These are phyloP conservation scores for Fusarium falciforme DNA, from an alignment of 2,329 filamentous ascomycete species.

Conservation along the genomic window DNA sequence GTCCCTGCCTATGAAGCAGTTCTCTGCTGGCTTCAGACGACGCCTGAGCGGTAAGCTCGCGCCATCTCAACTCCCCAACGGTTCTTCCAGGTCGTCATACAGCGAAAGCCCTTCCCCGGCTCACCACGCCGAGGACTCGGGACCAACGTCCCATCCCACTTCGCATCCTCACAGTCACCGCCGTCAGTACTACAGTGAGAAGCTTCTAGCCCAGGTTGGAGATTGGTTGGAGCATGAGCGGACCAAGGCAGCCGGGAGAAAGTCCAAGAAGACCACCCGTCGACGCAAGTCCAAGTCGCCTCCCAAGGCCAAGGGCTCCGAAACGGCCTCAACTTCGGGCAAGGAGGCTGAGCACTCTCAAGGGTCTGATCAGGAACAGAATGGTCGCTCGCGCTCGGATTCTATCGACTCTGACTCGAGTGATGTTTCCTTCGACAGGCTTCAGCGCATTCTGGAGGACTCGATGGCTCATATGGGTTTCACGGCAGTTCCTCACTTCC, in stretches of 20 bases:
- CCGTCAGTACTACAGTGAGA: conserved; percentile 60
- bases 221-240: conserved; percentile 89
- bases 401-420: conserved; percentile 76
- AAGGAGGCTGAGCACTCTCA: conserved; percentile 24
- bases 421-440: conserved; percentile 79
- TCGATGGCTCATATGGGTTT: conserved; percentile 68
- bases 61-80: conserved; percentile 44
- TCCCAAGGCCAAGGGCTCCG: conserved; percentile 39
- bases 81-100: conserved; percentile 60
- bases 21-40: conserved; percentile 47
- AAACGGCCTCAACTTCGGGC: conserved; percentile 6
- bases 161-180: conserved; percentile 46
- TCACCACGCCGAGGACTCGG: conserved; percentile 45
- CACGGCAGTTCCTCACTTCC: conserved; percentile 56
- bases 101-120: conserved; percentile 46
- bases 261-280: conserved; percentile 50
- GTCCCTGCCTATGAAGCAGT: conserved; percentile 45
- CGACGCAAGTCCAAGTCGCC: conserved; percentile 56
- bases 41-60: conserved; percentile 49
- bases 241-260: conserved; percentile 66
- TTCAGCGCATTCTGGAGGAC: conserved; percentile 83
- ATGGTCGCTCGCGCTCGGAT: conserved; percentile 53
- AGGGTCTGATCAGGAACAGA: conserved; percentile 34
- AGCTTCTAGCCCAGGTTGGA: conserved; percentile 77
- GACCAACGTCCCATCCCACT: conserved; percentile 30